These are phyloP conservation scores for Silene uniflora DNA, from an alignment of 148 eudicot genomes.

Conservation along the genomic window DNA sequence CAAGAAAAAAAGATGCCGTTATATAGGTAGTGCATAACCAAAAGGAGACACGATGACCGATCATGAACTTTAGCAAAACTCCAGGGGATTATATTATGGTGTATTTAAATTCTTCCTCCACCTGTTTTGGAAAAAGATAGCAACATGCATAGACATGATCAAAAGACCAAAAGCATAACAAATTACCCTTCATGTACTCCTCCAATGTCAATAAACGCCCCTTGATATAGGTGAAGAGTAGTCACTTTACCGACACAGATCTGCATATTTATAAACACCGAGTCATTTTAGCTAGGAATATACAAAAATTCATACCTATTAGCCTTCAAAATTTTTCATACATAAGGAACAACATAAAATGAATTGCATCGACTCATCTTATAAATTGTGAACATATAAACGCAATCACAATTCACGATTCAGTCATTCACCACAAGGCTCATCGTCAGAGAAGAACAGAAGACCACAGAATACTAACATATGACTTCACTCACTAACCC, in stretches of 20 bases:
- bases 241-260: conserved; percentile 89
- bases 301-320: background rate
- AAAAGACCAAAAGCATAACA: background rate
- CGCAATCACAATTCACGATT: no score
- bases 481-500: no score
- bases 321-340: background rate
- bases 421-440: no score
- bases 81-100: background rate
- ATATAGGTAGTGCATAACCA: background rate
- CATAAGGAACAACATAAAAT: no score
- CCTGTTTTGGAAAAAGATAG: background rate
- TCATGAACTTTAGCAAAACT: background rate
- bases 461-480: no score
- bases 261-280: conserved; percentile 37
- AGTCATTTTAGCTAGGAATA: background rate
- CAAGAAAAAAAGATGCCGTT: no score
- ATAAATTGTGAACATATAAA: no score
- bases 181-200: conserved; percentile 95
- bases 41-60: background rate
- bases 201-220: conserved; percentile 98
- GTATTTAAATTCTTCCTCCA: background rate
- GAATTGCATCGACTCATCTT: no score
- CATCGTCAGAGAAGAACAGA: no score
- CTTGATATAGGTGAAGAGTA: conserved; percentile 90
- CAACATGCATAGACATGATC: conserved; percentile 12